Evolutionary conservation across 768 basidiomycete genomes (phyloP).

Genomic region (Amanita thiersii): DNA sequence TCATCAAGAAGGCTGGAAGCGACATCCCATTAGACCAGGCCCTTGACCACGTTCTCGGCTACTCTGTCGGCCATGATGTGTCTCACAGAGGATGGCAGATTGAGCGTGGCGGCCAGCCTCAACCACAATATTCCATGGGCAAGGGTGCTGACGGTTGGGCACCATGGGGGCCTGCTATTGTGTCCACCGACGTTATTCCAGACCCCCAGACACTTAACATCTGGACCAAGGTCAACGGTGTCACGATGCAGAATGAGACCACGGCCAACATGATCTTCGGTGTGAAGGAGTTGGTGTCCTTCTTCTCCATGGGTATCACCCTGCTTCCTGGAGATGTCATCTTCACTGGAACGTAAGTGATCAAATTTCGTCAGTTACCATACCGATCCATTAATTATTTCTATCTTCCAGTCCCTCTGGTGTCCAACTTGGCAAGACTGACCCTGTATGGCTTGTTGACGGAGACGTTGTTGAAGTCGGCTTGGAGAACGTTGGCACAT

Average conservation of each 20-base stretch:
- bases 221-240: slow-evolving; percentile 34
- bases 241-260: slow-evolving; percentile 28
- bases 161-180: slow-evolving; percentile 31
- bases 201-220: slow-evolving; percentile 32
- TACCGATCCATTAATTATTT: no score
- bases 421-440: no score
- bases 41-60: slow-evolving; percentile 32
- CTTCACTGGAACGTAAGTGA: slow-evolving; percentile 35
- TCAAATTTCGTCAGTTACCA: no score
- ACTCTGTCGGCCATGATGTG: slow-evolving; percentile 31
- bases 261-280: slow-evolving; percentile 35
- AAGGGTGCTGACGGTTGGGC: slow-evolving; percentile 36
- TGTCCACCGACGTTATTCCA: slow-evolving; percentile 26
- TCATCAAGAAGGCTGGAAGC: slow-evolving; percentile 34
- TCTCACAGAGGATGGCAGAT: slow-evolving; percentile 38
- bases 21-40: slow-evolving; percentile 34
- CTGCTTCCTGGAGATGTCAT: slow-evolving; percentile 33
- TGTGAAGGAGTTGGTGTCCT: slow-evolving; percentile 29
- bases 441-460: no score
- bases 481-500: neutral
- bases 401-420: no score
- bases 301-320: slow-evolving; percentile 38
- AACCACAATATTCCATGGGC: slow-evolving; percentile 35
- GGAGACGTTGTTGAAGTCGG: no score
- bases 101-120: slow-evolving; percentile 30